Conservation (phyloP, 2,329 filamentous ascomycete genomes). For the Fusarium pilosicola region DNA sequence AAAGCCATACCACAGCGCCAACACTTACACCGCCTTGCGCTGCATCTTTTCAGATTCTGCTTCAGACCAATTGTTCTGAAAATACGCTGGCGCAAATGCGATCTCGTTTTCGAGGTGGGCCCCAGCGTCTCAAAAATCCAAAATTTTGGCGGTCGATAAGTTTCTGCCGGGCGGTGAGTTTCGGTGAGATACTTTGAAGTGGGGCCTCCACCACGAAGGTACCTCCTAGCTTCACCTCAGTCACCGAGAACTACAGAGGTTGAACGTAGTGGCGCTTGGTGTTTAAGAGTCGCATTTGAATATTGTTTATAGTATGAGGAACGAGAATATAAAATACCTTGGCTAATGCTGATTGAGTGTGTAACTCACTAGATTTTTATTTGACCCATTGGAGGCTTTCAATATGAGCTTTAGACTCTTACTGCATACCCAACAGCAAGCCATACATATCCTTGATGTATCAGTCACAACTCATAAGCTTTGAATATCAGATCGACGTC, state of each 20-base stretch:
- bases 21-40: conserved; percentile 65
- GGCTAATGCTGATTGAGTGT: background rate
- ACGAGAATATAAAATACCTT: no score
- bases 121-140: conserved; percentile 46
- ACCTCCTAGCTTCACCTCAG: background rate
- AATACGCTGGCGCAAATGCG: conserved; percentile 45
- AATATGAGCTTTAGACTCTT: background rate
- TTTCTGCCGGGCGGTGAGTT: conserved; percentile 54
- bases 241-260: background rate
- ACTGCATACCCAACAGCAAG: background rate
- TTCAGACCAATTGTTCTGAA: conserved; percentile 42
- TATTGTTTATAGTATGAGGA: background rate
- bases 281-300: background rate
- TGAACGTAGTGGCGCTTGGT: background rate
- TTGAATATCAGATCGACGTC: background rate
- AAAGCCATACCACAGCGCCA: fast-evolving
- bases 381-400: no score
- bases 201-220: conserved; percentile 10
- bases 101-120: conserved; percentile 41
- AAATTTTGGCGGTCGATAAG: conserved; percentile 51
- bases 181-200: conserved; percentile 16
- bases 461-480: background rate
- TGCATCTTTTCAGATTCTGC: conserved; percentile 58
- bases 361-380: background rate
- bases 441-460: background rate